Conservation (phyloP, 108 stramenopile species). For the Skeletonema costatum region DNA sequence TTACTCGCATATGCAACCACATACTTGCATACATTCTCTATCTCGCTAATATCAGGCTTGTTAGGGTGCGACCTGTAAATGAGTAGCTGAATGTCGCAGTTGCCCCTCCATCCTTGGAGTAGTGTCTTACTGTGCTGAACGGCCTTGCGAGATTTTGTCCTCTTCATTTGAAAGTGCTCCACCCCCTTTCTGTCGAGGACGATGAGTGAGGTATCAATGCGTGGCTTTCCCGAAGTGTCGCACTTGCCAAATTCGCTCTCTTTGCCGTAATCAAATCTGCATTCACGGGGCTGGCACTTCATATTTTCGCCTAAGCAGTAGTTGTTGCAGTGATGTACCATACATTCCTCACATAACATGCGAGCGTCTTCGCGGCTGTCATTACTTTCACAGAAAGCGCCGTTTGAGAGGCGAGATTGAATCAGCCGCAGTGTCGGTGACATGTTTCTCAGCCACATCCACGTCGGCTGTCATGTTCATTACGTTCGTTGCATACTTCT, state of each 20-base stretch:
- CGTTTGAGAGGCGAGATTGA: not conserved
- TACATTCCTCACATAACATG: not conserved
- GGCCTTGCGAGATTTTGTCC: too few species aligned
- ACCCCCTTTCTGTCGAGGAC: not conserved
- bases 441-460: not conserved
- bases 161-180: too few species aligned
- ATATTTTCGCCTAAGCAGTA: not conserved
- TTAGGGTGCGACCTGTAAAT: too few species aligned
- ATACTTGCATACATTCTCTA: too few species aligned
- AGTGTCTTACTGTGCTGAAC: too few species aligned
- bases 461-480: too few species aligned
- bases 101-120: too few species aligned
- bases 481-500: too few species aligned
- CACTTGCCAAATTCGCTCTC: not conserved
- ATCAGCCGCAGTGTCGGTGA: too few species aligned
- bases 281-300: not conserved
- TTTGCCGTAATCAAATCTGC: not conserved
- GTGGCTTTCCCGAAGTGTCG: not conserved
- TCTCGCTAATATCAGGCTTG: too few species aligned
- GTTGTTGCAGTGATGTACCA: constrained; percentile 1
- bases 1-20: too few species aligned
- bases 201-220: not conserved
- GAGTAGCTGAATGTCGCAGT: too few species aligned
- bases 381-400: not conserved
- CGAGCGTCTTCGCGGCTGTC: not conserved